Base-by-base conservation (phyloP, 352 stramenopile species). In the Phytophthora boehmeriae region DNA sequence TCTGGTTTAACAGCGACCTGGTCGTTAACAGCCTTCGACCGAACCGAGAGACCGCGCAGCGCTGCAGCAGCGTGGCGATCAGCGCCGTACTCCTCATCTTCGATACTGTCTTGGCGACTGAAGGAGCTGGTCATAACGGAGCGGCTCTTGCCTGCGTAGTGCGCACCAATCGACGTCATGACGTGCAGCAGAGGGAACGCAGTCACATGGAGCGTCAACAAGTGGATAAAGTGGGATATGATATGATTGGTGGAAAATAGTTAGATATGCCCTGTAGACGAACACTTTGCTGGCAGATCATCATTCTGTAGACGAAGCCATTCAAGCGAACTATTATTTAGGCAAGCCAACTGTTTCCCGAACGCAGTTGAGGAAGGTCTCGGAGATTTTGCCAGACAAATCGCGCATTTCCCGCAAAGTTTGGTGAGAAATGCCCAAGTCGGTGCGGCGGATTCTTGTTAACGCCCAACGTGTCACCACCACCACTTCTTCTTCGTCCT, bases 391-490 rank as follows among this genome's bases (percentile, higher is more conserved):
- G 17, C 49, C 49, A 14, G 63, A 71, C 28, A 63, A 53, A 42
- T 66, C 44, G n/a, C 63, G 55, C 30, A 71, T 52, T 10, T 76
- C 66, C 14, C 69, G 68, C 19, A 78, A 64, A 4, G 53, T 46
- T 20, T 54, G 36, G 4, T 46, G 53, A 8, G 74, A 41, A 3
- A 88, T 59, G 27, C 63, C 27, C 17, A 78, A 19, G 9, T 73
- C 45, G 0, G 68, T 58, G n/a, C 54, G 55, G 44, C 65, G 68
- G 22, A 80, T 61, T 27, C 67, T 80, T n/a, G 67, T 69, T 48
- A 66, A 59, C 2, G 64, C 30, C 54, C 64, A 76, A 13, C 60
- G 63, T 44, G 66, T 70, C 30, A 73, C 58, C 32, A 76, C 62
- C 9, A 83, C 66, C 8, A 71, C 30, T 4, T 71, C 56, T 42